Evolutionary conservation across 2,329 filamentous ascomycete genomes (phyloP).

Genomic region (Clarireedia paspali): DNA sequence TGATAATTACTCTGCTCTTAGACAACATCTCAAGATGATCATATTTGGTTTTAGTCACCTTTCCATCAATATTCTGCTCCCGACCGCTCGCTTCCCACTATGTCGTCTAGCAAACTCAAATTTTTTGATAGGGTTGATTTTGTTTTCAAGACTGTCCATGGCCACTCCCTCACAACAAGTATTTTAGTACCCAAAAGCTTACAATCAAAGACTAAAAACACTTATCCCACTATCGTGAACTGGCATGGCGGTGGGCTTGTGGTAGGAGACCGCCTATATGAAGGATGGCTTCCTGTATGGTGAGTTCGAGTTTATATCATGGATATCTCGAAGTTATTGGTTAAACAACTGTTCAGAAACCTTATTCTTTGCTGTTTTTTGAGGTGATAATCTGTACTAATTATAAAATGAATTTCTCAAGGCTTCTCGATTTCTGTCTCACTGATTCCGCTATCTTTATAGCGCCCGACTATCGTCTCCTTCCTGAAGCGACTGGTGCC

Average conservation of each 20-base stretch:
- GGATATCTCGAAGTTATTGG: background rate
- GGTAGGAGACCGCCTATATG: background rate
- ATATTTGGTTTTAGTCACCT: background rate
- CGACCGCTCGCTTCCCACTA: background rate
- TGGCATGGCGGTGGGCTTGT: background rate
- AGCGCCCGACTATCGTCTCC: conserved; percentile 41
- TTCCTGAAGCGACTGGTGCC: conserved; percentile 37
- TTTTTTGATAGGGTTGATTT: background rate
- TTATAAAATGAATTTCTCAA: background rate
- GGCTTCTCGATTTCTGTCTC: background rate
- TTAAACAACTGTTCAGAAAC: background rate
- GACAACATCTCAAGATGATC: background rate
- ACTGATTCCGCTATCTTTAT: conserved; percentile 29
- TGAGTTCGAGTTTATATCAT: background rate
- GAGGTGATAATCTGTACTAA: background rate
- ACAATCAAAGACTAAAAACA: background rate
- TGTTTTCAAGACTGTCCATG: background rate
- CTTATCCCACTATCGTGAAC: background rate
- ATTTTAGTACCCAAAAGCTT: background rate
- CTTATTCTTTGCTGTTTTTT: background rate
- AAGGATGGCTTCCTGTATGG: background rate
- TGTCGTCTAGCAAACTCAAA: background rate
- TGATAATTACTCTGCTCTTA: background rate
- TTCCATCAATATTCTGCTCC: background rate
- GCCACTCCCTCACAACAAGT: background rate